Evolutionary conservation across 768 basidiomycete genomes (phyloP), one percentile per base, ranked within the genome.

Genomic region (Serendipita sp.): DNA sequence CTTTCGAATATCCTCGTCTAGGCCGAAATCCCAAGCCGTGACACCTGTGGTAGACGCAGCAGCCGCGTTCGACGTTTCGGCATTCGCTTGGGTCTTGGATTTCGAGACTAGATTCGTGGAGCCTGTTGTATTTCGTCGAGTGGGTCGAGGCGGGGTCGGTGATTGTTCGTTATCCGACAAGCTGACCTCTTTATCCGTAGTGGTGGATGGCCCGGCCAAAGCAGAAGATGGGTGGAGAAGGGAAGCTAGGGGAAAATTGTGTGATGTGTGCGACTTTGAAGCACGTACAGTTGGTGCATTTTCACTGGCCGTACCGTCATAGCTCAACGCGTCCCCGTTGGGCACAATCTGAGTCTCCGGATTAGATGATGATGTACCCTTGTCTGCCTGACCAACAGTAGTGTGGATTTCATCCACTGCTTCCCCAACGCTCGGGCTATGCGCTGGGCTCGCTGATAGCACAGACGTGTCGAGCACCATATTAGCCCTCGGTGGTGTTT

Each of bases 1-100:
- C n/a, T 84, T 77, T 68, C 92, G 81, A 45, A 96, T 96, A 69
- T 92, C 90, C 31, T 81, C 78, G 44, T 85, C 85, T 0, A 91
- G 77, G 66, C 82, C 85, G 34, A 74, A 78, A 30, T 76, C 74
- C 17, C 74, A 72, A 43, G 76, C 75, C 0, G 68, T 66, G 3
- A 76, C 75, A 53, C 80, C 78, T 60, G 75, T 67, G 34, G 61
- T 70, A 53, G 64, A n/a, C 13, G 34, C 44, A 16, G 42, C 51
- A 65, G 67, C 61, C 67, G 68, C 50, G 71, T 69, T 71, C 71
- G 22, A 74, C 69, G 34, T 75, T 70, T 56, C 66, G 71, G 14
- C 67, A 70, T 11, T 64, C 44, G 13, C 67, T 75, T 69, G 5
- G 73, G 71, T 22, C 56, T 67, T 3, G 68, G 68, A 24, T 63